Conservation (phyloP, 768 basidiomycete genomes). For the Symmetrospora coprosmae region DNA sequence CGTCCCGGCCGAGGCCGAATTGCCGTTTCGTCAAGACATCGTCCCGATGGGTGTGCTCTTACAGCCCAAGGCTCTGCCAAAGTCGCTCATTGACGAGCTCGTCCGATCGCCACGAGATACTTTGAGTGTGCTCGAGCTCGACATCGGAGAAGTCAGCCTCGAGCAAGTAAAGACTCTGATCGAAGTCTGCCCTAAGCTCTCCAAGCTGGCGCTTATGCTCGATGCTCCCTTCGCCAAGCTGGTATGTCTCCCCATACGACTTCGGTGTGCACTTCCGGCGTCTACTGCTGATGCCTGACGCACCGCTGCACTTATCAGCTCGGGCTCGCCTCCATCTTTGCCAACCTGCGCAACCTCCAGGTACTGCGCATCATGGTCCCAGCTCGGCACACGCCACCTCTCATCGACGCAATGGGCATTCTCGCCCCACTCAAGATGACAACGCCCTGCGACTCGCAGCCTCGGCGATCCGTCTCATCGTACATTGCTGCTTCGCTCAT, state of each 20-base stretch:
- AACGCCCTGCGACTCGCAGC: too few species aligned
- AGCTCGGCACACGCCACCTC: too few species aligned
- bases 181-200: neutral
- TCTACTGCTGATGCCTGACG: too few species aligned
- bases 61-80: neutral
- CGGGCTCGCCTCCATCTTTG: too few species aligned
- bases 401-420: too few species aligned
- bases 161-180: neutral
- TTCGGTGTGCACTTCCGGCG: too few species aligned
- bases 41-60: neutral
- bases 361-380: too few species aligned
- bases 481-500: too few species aligned
- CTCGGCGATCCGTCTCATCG: too few species aligned
- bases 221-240: neutral
- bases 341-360: too few species aligned
- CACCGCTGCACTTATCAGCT: too few species aligned
- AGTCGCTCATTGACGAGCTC: neutral
- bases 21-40: neutral
- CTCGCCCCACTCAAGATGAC: too few species aligned
- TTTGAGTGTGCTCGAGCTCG: neutral
- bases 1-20: neutral
- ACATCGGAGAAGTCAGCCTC: neutral
- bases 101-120: neutral
- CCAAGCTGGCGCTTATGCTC: neutral
- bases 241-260: neutral